These are phyloP conservation scores for Fusarium sororula DNA, from an alignment of 2,329 filamentous ascomycete species.

Conservation along the genomic window DNA sequence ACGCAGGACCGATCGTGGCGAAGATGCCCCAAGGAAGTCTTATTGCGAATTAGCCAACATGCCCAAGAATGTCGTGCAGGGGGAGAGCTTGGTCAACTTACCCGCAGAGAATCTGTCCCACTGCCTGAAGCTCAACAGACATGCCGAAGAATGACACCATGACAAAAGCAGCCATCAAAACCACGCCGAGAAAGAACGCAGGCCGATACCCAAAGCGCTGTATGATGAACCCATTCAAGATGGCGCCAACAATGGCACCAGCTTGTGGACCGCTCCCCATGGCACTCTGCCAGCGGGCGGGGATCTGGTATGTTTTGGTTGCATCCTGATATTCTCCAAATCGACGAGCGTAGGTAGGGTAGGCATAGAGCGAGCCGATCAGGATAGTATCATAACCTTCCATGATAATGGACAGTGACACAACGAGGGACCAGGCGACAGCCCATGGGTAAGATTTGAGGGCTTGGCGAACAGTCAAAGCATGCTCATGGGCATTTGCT, in stretches of 20 bases:
- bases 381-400: background rate
- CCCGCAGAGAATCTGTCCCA: background rate
- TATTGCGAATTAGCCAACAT: accelerated
- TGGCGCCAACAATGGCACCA: background rate
- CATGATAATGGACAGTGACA: background rate
- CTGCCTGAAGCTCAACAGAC: background rate
- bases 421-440: background rate
- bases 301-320: background rate
- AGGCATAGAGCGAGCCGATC: background rate
- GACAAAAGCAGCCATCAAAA: background rate
- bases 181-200: background rate
- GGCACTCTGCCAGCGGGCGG: background rate
- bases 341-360: background rate
- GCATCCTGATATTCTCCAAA: background rate
- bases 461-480: background rate
- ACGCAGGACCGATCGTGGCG: background rate
- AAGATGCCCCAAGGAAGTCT: background rate
- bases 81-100: background rate
- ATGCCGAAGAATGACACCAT: background rate
- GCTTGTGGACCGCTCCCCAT: background rate
- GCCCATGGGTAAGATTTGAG: background rate
- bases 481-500: background rate
- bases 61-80: background rate
- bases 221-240: background rate
- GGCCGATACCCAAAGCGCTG: background rate